These are phyloP conservation scores for Epichloe bromicola DNA, from an alignment of 2,329 filamentous ascomycete genomes.

Conservation along the genomic window DNA sequence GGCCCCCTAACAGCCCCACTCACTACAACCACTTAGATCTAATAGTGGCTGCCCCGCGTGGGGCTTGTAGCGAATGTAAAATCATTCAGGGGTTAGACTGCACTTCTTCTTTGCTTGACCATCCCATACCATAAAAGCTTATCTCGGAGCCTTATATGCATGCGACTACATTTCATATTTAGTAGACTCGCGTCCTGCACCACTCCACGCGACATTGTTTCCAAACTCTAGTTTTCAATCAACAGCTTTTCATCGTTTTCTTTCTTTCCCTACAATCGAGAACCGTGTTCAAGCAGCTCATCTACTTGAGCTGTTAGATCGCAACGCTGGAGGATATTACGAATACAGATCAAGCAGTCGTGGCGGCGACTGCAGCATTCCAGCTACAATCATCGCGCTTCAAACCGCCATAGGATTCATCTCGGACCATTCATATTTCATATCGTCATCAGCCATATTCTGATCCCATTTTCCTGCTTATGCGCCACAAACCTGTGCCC, in stretches of 20 bases:
- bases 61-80: no score
- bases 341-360: conserved; percentile 6
- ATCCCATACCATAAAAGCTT: no score
- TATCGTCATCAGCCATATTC: background rate
- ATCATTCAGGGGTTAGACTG: no score
- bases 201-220: background rate
- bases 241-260: background rate
- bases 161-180: background rate
- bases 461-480: background rate
- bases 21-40: no score
- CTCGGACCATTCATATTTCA: background rate
- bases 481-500: background rate
- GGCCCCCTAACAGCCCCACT: no score
- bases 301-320: conserved; percentile 6
- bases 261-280: background rate
- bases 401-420: conserved; percentile 7
- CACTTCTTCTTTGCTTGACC: no score
- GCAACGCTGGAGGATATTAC: conserved; percentile 9
- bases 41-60: no score
- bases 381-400: conserved; percentile 4
- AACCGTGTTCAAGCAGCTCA: conserved; percentile 3
- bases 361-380: conserved; percentile 8
- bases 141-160: no score
- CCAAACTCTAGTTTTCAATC: background rate
- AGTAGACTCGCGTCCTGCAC: background rate